phyloP scores from a whole-genome alignment of 306 rosid genomes.

The Glycine latifolia region DNA sequence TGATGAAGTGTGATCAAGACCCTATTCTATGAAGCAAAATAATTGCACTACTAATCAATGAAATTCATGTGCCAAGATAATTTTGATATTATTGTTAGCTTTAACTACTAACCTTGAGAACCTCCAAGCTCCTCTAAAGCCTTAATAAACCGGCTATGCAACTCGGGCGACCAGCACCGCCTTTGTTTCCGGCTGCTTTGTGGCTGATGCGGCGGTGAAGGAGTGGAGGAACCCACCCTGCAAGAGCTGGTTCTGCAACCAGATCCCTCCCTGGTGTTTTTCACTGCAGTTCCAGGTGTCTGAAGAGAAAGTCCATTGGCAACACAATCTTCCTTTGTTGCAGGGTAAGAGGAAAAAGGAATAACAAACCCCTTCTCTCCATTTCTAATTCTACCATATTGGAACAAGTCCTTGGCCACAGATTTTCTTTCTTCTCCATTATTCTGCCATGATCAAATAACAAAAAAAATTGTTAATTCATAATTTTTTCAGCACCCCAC shows the following conservation, averaged over 20 bases:
- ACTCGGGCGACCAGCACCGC: slow-evolving; percentile 83
- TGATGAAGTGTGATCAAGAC: no score
- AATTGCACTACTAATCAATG: background rate
- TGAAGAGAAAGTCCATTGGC: background rate
- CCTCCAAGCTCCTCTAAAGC: slow-evolving; percentile 48
- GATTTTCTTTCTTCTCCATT: background rate
- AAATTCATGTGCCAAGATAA: background rate
- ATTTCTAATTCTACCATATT: background rate
- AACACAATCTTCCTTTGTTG: slow-evolving; percentile 11
- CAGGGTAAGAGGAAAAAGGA: background rate
- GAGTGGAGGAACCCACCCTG: slow-evolving; percentile 54
- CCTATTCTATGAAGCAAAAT: background rate
- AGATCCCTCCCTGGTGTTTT: background rate
- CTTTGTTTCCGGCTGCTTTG: slow-evolving; percentile 70
- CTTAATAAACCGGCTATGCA: slow-evolving; percentile 71
- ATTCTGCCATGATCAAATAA: slow-evolving; percentile 2
- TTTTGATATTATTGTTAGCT: background rate
- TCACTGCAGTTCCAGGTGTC: background rate
- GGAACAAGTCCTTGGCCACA: background rate
- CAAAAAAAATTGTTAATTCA: background rate
- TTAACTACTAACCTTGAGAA: slow-evolving; percentile 2
- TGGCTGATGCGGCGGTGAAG: slow-evolving; percentile 40
- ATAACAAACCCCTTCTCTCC: slow-evolving; percentile 6
- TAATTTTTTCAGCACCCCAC: background rate
- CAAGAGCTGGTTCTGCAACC: slow-evolving; percentile 19